Base-by-base conservation (phyloP, 2,329 filamentous ascomycete species). In the Clathrospora elynae region DNA sequence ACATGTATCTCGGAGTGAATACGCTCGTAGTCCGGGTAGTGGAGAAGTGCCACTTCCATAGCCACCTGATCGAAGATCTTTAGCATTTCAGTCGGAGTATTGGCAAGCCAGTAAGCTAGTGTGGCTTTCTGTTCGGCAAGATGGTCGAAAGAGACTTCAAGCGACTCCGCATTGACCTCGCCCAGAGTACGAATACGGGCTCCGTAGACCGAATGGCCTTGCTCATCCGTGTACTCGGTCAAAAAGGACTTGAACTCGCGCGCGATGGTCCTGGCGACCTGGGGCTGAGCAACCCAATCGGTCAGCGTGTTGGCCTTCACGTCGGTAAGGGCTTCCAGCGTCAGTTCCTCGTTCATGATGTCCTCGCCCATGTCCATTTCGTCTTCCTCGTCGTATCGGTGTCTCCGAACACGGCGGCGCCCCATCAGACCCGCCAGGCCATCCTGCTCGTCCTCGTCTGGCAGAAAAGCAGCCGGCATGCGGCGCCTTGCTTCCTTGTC, bases 1-100 rank as follows among this genome's bases (percentile, higher is more conserved):
- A 99, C 92, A 67, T 99, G 93, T 38, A 99, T 96, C 71, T 99
- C 93, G 18, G 90, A 88, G 71, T 97, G 93, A 61, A 99, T 99
- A 50, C 90, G 88, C 69, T 96, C 90, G 70, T 99, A 99, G 70
- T 97, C 91, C 2, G 91, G 92, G 72, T 97, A 99, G 70, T 97
- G 90, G 40, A 97, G 84, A 14, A 97, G 82, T 4, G 95, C 92
- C 24, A 95, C 91, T 52, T 99, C 93, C 83, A 99, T 92, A 43
- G 93, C 92, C 3, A 96, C 92, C 55, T 95, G 86, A 60, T 99
- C 93, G 64, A 99, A 97, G 34, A 99, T 86, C 69, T 93, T 93
- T 49, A 99, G 81, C 66, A 97, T 88, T 71, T 96, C 92, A n/a
- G 88, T 83, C 0, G 93, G 93, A 1, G 92, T 90, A 65, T 97